A percentile compares a stretch with the other conserved stretches of the same genome.
These are phyloP conservation scores for Neofusicoccum parvum DNA, from an alignment of 2,329 filamentous ascomycete genomes.

Conservation along the genomic window DNA sequence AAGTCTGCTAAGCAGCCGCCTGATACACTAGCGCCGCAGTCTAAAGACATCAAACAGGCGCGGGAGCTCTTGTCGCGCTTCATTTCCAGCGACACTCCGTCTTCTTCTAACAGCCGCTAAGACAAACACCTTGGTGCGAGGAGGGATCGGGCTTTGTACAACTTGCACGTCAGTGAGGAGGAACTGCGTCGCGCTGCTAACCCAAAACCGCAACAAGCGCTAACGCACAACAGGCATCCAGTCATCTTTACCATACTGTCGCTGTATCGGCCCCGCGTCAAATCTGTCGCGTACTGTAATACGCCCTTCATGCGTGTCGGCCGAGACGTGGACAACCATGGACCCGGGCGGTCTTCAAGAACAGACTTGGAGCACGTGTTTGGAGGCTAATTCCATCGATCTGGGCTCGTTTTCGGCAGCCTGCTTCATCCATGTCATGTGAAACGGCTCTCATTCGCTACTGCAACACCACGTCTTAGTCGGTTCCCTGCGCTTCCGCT, in stretches of 20 bases:
- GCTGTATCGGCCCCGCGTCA: background rate
- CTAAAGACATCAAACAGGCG: no score
- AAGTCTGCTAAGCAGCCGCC: no score
- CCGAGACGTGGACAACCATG: background rate
- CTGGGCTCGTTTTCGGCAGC: background rate
- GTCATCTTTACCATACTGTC: background rate
- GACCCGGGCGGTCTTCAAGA: no score
- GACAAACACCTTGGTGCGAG: background rate
- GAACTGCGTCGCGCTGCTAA: background rate
- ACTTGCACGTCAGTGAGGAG: background rate
- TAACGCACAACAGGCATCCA: background rate
- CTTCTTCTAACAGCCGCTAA: background rate
- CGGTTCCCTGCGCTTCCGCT: background rate
- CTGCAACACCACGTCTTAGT: background rate
- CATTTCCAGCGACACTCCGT: background rate
- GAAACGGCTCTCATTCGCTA: background rate
- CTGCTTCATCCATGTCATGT: background rate
- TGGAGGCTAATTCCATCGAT: background rate
- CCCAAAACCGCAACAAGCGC: background rate
- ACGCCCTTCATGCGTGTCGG: background rate
- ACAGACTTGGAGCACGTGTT: background rate
- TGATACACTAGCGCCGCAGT: no score
- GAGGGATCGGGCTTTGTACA: background rate
- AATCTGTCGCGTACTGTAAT: background rate
- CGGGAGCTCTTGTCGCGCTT: no score